Evolutionary conservation across 2,329 filamentous ascomycete genomes (phyloP).

Genomic region (Exophiala dermatitidis): DNA sequence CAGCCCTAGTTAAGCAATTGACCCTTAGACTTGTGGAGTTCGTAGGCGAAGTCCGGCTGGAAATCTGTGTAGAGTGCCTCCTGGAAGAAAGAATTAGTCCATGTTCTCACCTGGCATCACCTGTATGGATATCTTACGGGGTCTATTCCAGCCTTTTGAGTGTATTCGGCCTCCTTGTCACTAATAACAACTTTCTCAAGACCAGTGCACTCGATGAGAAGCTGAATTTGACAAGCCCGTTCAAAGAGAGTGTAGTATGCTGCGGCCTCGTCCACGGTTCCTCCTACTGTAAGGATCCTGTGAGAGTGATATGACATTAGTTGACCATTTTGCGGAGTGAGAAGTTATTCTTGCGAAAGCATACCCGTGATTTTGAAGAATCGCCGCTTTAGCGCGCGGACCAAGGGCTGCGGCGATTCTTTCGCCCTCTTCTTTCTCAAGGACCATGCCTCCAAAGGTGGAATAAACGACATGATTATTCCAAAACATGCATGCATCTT

Average conservation of each 20-base stretch:
- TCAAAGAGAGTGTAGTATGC: slow-evolving; percentile 50
- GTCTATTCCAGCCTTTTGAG: not conserved
- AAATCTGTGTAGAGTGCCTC: no score
- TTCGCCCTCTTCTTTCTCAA: slow-evolving; percentile 46
- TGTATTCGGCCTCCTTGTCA: slow-evolving; percentile 7
- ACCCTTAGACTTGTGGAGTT: no score
- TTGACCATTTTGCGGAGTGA: slow-evolving; percentile 29
- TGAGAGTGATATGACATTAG: slow-evolving; percentile 61
- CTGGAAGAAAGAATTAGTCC: no score
- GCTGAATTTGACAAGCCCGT: slow-evolving; percentile 47
- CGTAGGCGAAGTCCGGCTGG: no score
- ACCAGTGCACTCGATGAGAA: slow-evolving; percentile 37
- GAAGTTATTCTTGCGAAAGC: not conserved
- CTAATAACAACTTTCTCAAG: not conserved
- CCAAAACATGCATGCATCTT: slow-evolving; percentile 38
- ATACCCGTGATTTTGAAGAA: slow-evolving; percentile 47
- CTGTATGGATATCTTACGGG: no score
- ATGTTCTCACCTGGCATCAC: no score
- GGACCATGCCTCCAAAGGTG: slow-evolving; percentile 48
- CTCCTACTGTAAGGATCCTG: slow-evolving; percentile 37
- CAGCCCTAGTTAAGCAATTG: no score
- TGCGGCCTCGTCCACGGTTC: slow-evolving; percentile 44
- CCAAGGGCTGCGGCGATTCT: slow-evolving; percentile 45
- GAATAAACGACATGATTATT: slow-evolving; percentile 47
- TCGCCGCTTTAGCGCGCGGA: slow-evolving; percentile 33